phyloP scores from a whole-genome alignment of 208 protist genomes.

The Crithidia mellificae region DNA sequence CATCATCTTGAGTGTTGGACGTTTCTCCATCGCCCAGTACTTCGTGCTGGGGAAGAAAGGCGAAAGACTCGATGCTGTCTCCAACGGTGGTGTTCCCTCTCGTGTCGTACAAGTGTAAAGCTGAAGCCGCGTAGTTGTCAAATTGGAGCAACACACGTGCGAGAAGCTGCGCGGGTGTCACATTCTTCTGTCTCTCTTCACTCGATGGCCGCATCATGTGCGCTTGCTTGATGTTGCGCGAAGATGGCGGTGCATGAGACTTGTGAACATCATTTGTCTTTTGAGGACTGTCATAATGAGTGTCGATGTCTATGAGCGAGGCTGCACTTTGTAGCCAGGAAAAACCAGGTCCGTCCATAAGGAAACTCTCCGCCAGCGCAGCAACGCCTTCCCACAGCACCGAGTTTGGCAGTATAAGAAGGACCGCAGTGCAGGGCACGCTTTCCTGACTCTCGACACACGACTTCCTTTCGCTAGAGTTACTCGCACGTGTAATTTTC shows the following conservation, averaged over 20 bases:
- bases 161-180: slow-evolving; percentile 9
- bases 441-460: background rate
- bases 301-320: no score
- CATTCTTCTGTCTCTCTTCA: background rate
- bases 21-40: no score
- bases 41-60: no score
- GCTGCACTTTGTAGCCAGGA: slow-evolving; percentile 24
- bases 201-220: no score
- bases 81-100: background rate
- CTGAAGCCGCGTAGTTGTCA: background rate
- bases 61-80: no score
- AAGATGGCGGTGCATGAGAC: no score
- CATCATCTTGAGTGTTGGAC: background rate
- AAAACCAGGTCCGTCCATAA: slow-evolving; percentile 23
- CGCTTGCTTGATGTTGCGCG: background rate
- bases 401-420: slow-evolving; percentile 13
- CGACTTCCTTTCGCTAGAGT: background rate
- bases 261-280: no score
- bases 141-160: slow-evolving; percentile 14
- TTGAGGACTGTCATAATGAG: no score
- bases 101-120: background rate
- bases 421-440: background rate
- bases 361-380: slow-evolving; percentile 26
- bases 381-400: slow-evolving; percentile 33
- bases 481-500: no score